phyloP scores from a whole-genome alignment of 768 basidiomycete species.

The Mycena belliarum region DNA sequence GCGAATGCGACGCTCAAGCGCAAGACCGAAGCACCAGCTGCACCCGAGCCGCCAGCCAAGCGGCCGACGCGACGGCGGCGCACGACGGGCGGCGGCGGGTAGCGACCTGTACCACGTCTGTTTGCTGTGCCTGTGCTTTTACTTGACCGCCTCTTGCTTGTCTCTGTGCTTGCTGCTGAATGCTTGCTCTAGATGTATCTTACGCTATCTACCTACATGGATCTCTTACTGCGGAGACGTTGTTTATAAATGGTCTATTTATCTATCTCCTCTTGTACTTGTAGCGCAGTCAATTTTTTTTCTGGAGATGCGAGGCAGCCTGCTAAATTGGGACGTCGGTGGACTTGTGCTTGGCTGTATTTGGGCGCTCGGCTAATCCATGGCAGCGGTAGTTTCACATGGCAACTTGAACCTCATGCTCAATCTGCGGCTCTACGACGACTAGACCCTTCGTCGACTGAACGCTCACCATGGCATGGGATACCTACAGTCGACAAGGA shows the following conservation, averaged over 20 bases:
- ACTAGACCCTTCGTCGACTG: too few relatives aligned
- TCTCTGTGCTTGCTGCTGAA: conserved; percentile 22
- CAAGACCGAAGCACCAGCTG: conserved; percentile 54
- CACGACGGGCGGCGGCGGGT: conserved; percentile 44
- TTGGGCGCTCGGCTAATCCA: background rate
- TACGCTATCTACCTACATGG: conserved; percentile 38
- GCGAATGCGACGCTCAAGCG: conserved; percentile 55
- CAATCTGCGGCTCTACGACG: too few relatives aligned
- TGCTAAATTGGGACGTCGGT: background rate
- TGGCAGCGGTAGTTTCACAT: background rate
- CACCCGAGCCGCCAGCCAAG: conserved; percentile 51
- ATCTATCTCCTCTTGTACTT: conserved; percentile 20
- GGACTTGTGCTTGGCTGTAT: background rate
- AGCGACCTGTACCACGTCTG: conserved; percentile 18
- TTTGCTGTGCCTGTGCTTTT: conserved; percentile 21
- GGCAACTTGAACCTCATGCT: background rate
- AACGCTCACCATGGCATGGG: conserved; percentile 43
- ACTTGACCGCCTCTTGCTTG: conserved; percentile 15
- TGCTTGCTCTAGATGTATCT: conserved; percentile 35
- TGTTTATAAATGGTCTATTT: conserved; percentile 24
- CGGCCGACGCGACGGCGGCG: conserved; percentile 53
- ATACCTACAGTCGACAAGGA: conserved; percentile 54
- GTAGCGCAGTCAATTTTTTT: conserved; percentile 13
- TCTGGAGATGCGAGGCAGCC: background rate
- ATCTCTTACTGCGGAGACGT: conserved; percentile 22